These are phyloP conservation scores for Toxicodendron radicans DNA, from an alignment of 345 rosid genomes.

Conservation along the genomic window DNA sequence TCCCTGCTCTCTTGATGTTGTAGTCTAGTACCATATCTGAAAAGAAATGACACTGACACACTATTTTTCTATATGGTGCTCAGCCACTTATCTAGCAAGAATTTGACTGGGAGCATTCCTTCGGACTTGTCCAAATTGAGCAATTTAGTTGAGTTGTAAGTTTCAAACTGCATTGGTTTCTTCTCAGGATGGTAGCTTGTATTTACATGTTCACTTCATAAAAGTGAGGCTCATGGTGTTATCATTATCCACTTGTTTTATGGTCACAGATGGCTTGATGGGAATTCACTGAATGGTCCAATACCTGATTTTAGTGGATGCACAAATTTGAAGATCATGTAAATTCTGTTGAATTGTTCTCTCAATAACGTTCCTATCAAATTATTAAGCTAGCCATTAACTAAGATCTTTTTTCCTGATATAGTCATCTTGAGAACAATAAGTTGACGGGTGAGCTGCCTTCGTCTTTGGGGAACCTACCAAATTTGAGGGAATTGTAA, in stretches of 20 bases:
- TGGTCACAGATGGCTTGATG: constrained; percentile 80
- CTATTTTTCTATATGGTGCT: constrained; percentile 18
- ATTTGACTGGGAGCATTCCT: constrained; percentile 78
- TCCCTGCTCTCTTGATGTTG: background rate
- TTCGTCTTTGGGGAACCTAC: constrained; percentile 60
- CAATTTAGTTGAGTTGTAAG: constrained; percentile 90
- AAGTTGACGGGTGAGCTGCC: constrained; percentile 81
- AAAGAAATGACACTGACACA: constrained; percentile 9
- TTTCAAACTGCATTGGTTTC: constrained; percentile 1
- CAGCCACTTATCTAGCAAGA: constrained; percentile 75
- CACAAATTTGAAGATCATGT: constrained; percentile 72
- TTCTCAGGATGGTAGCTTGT: constrained; percentile 5
- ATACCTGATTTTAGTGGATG: constrained; percentile 88
- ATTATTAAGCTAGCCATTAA: constrained; percentile 32
- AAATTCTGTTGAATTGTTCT: constrained; percentile 26
- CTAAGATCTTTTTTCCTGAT: constrained; percentile 28
- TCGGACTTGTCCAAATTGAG: constrained; percentile 65
- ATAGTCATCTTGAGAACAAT: constrained; percentile 95
- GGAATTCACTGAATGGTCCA: constrained; percentile 75
- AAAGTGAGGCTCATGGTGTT: background rate
- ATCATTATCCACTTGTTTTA: constrained; percentile 13
- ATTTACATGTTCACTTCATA: background rate
- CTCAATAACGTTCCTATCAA: constrained; percentile 15
- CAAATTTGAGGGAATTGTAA: constrained; percentile 93
- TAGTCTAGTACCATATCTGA: constrained; percentile 4